Evolutionary conservation across 2,329 filamentous ascomycete species (phyloP).

Genomic region (Aspergillus japonicus): DNA sequence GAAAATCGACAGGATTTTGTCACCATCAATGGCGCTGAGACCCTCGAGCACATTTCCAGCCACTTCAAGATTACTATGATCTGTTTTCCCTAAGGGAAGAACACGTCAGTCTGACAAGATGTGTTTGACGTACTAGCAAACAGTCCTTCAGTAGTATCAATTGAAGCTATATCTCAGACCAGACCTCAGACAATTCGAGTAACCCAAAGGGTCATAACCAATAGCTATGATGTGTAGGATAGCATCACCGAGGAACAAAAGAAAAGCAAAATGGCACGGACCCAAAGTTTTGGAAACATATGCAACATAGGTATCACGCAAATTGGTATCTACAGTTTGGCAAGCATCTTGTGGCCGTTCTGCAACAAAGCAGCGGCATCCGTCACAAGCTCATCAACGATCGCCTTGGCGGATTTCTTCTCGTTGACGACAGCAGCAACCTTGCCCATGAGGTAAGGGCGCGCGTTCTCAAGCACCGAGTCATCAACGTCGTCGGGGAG

Average conservation of each 20-base stretch:
- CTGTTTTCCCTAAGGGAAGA: accelerated
- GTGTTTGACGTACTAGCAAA: not conserved
- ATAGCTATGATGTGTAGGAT: not conserved
- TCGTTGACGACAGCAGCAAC: conserved; percentile 91
- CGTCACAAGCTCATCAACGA: conserved; percentile 89
- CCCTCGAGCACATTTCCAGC: no score
- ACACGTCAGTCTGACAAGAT: no score
- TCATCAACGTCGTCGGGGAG: conserved; percentile 71
- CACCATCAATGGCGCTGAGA: no score
- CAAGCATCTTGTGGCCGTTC: conserved; percentile 64
- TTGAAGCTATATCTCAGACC: not conserved
- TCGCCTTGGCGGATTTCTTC: conserved; percentile 83
- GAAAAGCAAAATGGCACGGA: not conserved
- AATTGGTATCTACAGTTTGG: conserved; percentile 62
- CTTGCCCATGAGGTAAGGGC: conserved; percentile 95
- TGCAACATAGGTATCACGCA: conserved; percentile 10
- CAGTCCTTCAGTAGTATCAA: no score
- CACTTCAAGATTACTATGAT: no score
- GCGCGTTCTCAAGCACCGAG: conserved; percentile 85
- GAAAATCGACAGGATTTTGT: no score
- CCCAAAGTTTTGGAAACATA: not conserved
- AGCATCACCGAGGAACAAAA: not conserved
- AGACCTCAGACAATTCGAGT: not conserved
- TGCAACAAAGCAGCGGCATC: conserved; percentile 73
- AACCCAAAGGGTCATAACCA: not conserved